Evolutionary conservation across 148 eudicot species (phyloP), one percentile per base, ranked within the genome.

Genomic region (Gaultheria prostrata): DNA sequence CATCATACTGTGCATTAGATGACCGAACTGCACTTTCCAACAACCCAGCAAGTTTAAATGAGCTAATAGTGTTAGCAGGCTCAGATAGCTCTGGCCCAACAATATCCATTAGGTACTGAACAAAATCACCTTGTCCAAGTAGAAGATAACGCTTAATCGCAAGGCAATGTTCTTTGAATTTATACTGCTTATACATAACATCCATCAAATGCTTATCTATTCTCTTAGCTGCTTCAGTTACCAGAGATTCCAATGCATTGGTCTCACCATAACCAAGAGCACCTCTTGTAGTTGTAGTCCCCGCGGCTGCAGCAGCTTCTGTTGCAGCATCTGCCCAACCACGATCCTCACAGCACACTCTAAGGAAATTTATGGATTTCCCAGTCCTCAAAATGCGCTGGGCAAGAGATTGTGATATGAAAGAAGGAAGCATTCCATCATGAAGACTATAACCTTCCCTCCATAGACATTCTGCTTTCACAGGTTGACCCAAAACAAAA

Each of bases 91-190:
- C 97, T 8, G 97, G 95, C 72, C 98, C 98, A 88, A 97, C 97
- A 85, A 91, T 93, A 84, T 97, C 99, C 99, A 97, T 97, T 30
- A 97, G 85, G 86, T 97, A 94, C 85, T 97, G 99, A 85, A 97
- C 99, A 89, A 97, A 97, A 80, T 97, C 99, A 70, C 99, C 99
- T 88, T 94, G 98, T n/a, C 99, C 99, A 43, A 97, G 95, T 80
- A 97, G 88, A 86, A 97, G 85, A 91, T 97, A 97, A 39, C 97
- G 91, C 87, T 97, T 97, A 28, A 97, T 97, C 48, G 99, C 99
- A 39, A 93, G 90, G 80, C 99, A 97, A 85, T 97, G 99, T 83
- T 97, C 99, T 85, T 94, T 97, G 82, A 97, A 97, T 88, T 92
- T 97, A 76, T 92, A 97, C 46, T 85, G 86, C 53, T 86, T 93